Base-by-base conservation (phyloP, 169 alveolate species). In the Cryptosporidium sp. region DNA sequence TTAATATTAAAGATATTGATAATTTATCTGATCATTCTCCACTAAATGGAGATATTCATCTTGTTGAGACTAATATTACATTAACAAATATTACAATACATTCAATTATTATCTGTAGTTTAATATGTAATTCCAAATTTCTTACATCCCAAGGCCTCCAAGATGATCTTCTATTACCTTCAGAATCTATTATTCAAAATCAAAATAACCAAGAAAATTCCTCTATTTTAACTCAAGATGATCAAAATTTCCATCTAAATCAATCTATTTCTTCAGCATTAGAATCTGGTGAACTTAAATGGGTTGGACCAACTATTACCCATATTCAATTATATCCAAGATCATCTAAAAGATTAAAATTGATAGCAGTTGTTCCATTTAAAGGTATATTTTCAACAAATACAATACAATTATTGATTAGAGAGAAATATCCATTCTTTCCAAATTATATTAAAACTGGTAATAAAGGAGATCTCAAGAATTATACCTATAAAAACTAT, bases 381-480 rank as follows among this genome's bases (percentile, higher is more conserved):
- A 80, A 80, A 33, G 89, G 89, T 29, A 37, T 80, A 8, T 80
- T 80, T 29, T 62, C 73, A 1, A 80, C 89, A 80, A 80, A 67
- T 65, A 16, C 80, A 18, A 80, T 80, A n/a, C 61, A 80, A 2
- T 18, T 80, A 65, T 7, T 80, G 4, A 62, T 80, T 42, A 18
- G 73, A 18, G 56, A 80, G 31, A 65, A 62, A 39, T 42, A 45
- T 45, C 89, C 89, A 61, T 56, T 75, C 44, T 60, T 70, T 70
- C 65, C 62, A 1, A 67, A 33, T 8, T n/a, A 56, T 9, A 56
- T 56, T 56, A 56, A 2, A 9, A 35, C 3, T 26, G 35, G 67
- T 21, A 56, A 26, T 8, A 56, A 56, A 26, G 67, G 31, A 56
- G 37, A 56, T 21, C 35, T 56, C 37, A 56, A 26, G 29, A 56